These are phyloP conservation scores for Quercus glauca DNA, from an alignment of 306 rosid genomes.

Conservation along the genomic window DNA sequence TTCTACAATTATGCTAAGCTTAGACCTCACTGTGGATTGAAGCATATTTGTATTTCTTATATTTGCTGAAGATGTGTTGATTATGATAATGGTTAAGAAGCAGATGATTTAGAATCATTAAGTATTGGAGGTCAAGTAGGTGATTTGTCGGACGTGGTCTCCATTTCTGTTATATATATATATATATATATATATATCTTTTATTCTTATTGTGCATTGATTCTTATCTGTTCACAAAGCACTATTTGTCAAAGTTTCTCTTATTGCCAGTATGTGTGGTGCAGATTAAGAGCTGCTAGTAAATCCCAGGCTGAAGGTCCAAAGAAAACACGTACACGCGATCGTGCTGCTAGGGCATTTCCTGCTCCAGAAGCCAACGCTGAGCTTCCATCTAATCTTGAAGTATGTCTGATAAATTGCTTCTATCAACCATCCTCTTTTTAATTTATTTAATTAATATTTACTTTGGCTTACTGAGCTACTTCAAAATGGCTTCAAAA, in stretches of 20 bases:
- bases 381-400: slow-evolving; percentile 81
- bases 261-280: slow-evolving; percentile 15
- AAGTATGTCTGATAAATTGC: slow-evolving; percentile 50
- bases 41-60: not conserved
- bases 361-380: slow-evolving; percentile 95
- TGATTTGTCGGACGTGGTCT: not conserved
- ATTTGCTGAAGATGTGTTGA: not conserved
- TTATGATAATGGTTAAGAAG: not conserved
- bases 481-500: slow-evolving; percentile 19
- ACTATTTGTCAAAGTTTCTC: not conserved
- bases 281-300: slow-evolving; percentile 70
- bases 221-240: not conserved
- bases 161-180: not conserved
- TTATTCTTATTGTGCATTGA: not conserved
- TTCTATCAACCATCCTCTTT: slow-evolving; percentile 7
- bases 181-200: not conserved
- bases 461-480: slow-evolving; percentile 1
- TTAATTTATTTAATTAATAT: not conserved
- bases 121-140: not conserved
- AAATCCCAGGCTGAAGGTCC: slow-evolving; percentile 66
- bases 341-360: slow-evolving; percentile 55
- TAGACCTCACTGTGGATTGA: not conserved
- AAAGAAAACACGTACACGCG: slow-evolving; percentile 67
- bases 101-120: not conserved
- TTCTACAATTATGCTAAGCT: not conserved